Evolutionary conservation across 2,329 filamentous ascomycete species (phyloP), one percentile per base, ranked within the genome.

Genomic region (Incumbomyces lentus): DNA sequence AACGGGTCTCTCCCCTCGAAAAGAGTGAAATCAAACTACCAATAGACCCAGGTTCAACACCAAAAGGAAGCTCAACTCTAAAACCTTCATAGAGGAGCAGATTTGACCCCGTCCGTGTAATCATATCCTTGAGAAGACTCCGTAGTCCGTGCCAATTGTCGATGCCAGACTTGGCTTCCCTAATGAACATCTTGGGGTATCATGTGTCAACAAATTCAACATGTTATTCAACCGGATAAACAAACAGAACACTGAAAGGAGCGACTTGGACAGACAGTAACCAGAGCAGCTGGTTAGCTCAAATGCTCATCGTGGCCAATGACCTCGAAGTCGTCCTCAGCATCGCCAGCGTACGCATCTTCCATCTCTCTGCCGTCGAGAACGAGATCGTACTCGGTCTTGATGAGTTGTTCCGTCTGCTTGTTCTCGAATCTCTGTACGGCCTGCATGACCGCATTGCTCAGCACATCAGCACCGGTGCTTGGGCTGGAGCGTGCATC

Each of bases 361-460:
- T 66, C 64, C 30, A 64, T 53, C n/a, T 59, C 53, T 37, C 62
- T 60, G 44, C 64, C 61, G 14, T 57, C 57, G 19, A 70, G 54
- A 66, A 72, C 55, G 68, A 69, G 69, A 58, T 79, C 76, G 55
- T 79, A 81, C 63, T 80, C 76, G 47, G 70, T 68, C 64, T 72
- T 74, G 60, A 78, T 71, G 40, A 81, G 60, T 63, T 77, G 76
- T 62, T 78, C 74, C 2, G 75, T 79, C 63, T 77, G 72, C 55
- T 72, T 72, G 51, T 71, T 73, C 63, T 81, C 76, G 58, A 72
- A 81, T 52, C 69, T 71, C 65, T 77, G 71, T 34, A 79, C 72
- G 1, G 77, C 77, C 60, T 76, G 72, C 46, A 67, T 69, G 30
- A 81, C 65, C 10, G 77, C 76, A 13, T 67, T 66, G 49, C 73